Conservation (phyloP, 768 basidiomycete species). For the Boletellus ananas region DNA sequence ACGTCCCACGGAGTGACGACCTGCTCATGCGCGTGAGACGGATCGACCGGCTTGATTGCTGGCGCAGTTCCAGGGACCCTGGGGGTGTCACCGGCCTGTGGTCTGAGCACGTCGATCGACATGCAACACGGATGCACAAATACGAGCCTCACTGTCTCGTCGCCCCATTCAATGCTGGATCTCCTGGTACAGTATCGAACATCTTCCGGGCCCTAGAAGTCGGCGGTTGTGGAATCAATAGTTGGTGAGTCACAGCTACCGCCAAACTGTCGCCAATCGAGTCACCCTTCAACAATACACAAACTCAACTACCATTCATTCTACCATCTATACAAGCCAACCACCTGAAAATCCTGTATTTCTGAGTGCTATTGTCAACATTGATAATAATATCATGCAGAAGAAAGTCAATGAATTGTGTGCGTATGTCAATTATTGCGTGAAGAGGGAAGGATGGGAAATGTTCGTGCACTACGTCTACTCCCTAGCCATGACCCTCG, state of each 20-base stretch:
- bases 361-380: conserved; percentile 16
- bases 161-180: conserved; percentile 21
- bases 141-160: conserved; percentile 30
- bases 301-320: neutral
- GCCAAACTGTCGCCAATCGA: too few relatives aligned
- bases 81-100: conserved; percentile 9
- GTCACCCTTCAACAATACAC: too few relatives aligned
- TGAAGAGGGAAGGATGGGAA: conserved; percentile 28
- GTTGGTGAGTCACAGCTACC: neutral
- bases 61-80: conserved; percentile 19
- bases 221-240: neutral
- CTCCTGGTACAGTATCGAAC: conserved; percentile 22
- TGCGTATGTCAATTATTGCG: conserved; percentile 25
- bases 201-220: conserved; percentile 3
- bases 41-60: conserved; percentile 30
- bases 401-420: conserved; percentile 21
- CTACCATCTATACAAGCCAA: conserved; percentile 5
- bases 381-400: conserved; percentile 28
- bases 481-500: conserved; percentile 30
- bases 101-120: conserved; percentile 7
- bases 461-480: conserved; percentile 38
- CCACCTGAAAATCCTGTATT: neutral
- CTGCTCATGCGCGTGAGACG: conserved; percentile 49
- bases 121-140: neutral
- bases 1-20: conserved; percentile 98